Evolutionary conservation across 2,329 filamentous ascomycete species (phyloP), one percentile per base, ranked within the genome.

Genomic region (Fusarium citri): DNA sequence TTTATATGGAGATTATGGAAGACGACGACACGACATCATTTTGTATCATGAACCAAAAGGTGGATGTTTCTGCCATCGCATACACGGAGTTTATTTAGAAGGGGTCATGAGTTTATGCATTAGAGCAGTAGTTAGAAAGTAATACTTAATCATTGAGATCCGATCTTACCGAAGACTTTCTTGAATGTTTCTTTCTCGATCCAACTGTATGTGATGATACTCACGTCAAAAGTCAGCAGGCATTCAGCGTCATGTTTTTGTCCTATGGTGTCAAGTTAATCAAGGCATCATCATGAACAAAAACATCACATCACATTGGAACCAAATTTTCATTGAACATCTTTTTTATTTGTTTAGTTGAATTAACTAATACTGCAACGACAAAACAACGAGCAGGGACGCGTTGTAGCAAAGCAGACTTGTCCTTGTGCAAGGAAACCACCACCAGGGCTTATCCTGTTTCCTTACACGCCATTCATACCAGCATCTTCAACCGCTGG

Each of bases 311-410:
- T 58, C 26, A 41, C 20, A 45, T 26, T 18, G 42, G 16, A 46
- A 6, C n/a, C 14, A 20, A 30, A 5, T 10, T 26, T 67, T 58
- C 34, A 61, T 66, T 73, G 69, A 76, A 76, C 61, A 54, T 71
- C 8, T 70, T 74, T 73, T 60, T 64, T 43, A 42, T 66, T 61
- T 70, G 69, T 64, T 71, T 77, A 73, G 78, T 81, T 74, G 73
- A 58, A 82, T 82, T 81, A 82, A 80, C 79, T 82, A 82, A 77
- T 82, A 82, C 76, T 79, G 76, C 78, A 78, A 77, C 73, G 71
- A 79, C 78, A 78, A 80, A 73, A 78, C 76, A 78, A 77, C 76
- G 76, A 80, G 77, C 79, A 80, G 78, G 78, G 76, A 76, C 76
- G 76, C 76, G 76, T 72, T 75, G 68, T 75, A 76, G 73, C 73